Evolutionary conservation across 495 filamentous ascomycete genomes (phyloP).

Genomic region (Hypoxylon fuscum): DNA sequence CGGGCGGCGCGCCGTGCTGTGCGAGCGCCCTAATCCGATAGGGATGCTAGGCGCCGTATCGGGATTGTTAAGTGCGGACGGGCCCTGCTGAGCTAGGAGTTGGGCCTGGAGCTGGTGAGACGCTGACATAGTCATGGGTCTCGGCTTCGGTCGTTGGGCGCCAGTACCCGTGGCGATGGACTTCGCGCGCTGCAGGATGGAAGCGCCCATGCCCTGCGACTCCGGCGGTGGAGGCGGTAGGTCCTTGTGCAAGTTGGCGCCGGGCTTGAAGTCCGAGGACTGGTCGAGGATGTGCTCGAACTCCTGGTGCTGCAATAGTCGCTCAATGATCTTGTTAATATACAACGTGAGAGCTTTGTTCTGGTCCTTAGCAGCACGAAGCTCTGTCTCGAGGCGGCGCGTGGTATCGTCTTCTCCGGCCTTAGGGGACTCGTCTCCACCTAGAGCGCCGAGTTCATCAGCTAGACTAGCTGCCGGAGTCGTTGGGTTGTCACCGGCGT

Average conservation of each 20-base stretch:
- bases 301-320: constrained; percentile 90
- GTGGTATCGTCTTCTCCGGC: constrained; percentile 66
- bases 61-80: constrained; percentile 66
- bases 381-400: constrained; percentile 77
- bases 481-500: constrained; percentile 48
- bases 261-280: constrained; percentile 64
- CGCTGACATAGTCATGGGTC: constrained; percentile 71
- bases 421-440: constrained; percentile 54
- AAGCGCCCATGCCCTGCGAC: constrained; percentile 59
- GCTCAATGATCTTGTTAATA: constrained; percentile 97
- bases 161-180: constrained; percentile 65
- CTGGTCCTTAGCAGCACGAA: constrained; percentile 86
- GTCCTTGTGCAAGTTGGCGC: constrained; percentile 76
- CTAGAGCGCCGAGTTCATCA: constrained; percentile 77
- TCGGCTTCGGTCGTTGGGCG: constrained; percentile 53
- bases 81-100: constrained; percentile 39
- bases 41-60: constrained; percentile 87
- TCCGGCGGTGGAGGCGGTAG: constrained; percentile 80
- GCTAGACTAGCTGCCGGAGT: constrained; percentile 74
- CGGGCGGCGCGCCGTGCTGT: constrained; percentile 62
- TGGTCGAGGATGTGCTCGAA: constrained; percentile 93
- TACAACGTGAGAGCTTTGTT: constrained; percentile 97
- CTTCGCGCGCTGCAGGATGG: constrained; percentile 81
- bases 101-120: constrained; percentile 44
- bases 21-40: constrained; percentile 68